Conservation (phyloP, 1,284 basidiomycete genomes). For the Irpex lacteus region DNA sequence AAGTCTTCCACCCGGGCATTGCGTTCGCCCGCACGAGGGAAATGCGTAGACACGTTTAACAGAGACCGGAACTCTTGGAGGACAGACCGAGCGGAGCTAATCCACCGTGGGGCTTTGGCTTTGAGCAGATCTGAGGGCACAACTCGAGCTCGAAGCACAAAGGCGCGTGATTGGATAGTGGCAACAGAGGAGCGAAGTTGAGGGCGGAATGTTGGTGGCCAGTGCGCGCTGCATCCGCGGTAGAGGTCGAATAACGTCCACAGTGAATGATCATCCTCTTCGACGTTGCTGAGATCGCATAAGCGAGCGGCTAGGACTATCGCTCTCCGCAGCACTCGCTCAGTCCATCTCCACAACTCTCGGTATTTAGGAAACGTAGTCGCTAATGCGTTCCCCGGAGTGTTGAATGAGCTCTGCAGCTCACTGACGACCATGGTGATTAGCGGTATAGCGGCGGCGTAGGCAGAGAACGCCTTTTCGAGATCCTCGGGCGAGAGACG, state of each 20-base stretch:
- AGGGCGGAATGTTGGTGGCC: slow-evolving; percentile 75
- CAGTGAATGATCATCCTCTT: slow-evolving; percentile 37
- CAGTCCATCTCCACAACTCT: slow-evolving; percentile 80
- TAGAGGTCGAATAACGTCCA: slow-evolving; percentile 68
- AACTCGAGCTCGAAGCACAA: slow-evolving; percentile 49
- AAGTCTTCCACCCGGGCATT: slow-evolving; percentile 84
- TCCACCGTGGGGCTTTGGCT: slow-evolving; percentile 53
- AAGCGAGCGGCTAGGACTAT: slow-evolving; percentile 54
- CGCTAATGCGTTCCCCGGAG: slow-evolving; percentile 34
- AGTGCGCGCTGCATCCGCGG: slow-evolving; percentile 57
- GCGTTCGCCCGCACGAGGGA: slow-evolving; percentile 82
- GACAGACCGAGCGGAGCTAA: slow-evolving; percentile 58
- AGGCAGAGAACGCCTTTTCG: slow-evolving; percentile 48
- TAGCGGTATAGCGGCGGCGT: slow-evolving; percentile 53
- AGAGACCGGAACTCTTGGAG: slow-evolving; percentile 70
- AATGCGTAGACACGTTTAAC: slow-evolving; percentile 64
- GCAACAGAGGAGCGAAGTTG: slow-evolving; percentile 69
- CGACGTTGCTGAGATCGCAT: slow-evolving; percentile 32
- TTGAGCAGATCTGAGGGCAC: slow-evolving; percentile 18
- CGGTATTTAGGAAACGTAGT: slow-evolving; percentile 59
- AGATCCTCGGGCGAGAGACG: slow-evolving; percentile 46
- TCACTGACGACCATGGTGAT: slow-evolving; percentile 49
- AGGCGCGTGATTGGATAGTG: slow-evolving; percentile 69
- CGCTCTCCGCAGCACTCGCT: slow-evolving; percentile 68
- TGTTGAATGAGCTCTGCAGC: slow-evolving; percentile 38